Percentiles rank a stretch among this genome's conserved stretches.
phyloP scores from a whole-genome alignment of 73 alveolate genomes.

The Tetrahymena thermophila region DNA sequence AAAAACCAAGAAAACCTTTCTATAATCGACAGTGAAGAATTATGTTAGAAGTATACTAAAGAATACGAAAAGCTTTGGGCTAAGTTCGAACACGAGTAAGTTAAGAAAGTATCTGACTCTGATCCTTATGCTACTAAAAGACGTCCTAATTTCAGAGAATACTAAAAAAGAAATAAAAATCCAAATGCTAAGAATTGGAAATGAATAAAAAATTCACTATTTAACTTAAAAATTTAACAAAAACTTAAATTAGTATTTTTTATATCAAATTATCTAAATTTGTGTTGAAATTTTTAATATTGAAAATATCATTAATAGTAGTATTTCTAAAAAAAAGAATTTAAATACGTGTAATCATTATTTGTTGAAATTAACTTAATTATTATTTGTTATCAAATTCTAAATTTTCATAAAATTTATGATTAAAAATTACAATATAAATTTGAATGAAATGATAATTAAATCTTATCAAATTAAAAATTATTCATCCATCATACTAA shows the following conservation, averaged over 20 bases:
- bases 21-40: conserved; percentile 35
- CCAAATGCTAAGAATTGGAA: background rate
- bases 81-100: conserved; percentile 32
- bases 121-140: background rate
- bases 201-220: background rate
- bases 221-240: background rate
- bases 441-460: too few relatives aligned
- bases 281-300: background rate
- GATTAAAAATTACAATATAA: too few relatives aligned
- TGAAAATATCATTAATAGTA: too few relatives aligned
- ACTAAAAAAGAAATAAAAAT: conserved; percentile 2
- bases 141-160: conserved; percentile 7
- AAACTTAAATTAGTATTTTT: background rate
- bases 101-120: background rate
- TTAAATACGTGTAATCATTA: too few relatives aligned
- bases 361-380: too few relatives aligned
- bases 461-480: too few relatives aligned
- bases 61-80: conserved; percentile 62
- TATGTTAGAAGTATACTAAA: conserved; percentile 18
- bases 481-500: too few relatives aligned
- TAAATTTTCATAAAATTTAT: too few relatives aligned
- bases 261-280: background rate
- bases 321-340: too few relatives aligned
- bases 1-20: conserved; percentile 54
- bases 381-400: too few relatives aligned